Evolutionary conservation across 2,329 filamentous ascomycete species (phyloP).

Genomic region (Aspergillus sergii): DNA sequence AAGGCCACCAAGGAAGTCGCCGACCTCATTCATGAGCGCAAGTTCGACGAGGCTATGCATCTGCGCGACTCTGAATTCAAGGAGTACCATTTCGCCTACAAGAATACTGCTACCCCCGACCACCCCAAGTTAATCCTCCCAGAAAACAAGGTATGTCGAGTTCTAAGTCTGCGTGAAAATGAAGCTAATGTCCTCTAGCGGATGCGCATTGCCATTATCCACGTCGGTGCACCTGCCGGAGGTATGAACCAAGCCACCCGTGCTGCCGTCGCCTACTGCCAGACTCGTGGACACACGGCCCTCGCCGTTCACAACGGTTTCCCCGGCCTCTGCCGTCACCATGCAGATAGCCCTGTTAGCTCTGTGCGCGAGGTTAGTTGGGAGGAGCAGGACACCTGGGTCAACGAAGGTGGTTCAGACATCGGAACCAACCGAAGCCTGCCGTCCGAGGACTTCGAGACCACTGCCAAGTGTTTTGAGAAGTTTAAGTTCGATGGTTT

Average conservation of each 20-base stretch:
- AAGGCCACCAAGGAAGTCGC: slow-evolving; percentile 81
- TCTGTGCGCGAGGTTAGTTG: slow-evolving; percentile 83
- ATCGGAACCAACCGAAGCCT: slow-evolving; percentile 96
- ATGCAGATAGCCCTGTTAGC: slow-evolving; percentile 76
- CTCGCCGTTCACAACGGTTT: slow-evolving; percentile 96
- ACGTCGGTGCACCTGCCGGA: slow-evolving; percentile 91
- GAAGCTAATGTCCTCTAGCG: slow-evolving; percentile 52
- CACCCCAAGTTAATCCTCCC: slow-evolving; percentile 3
- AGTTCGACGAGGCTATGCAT: slow-evolving; percentile 84
- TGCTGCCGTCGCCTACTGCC: slow-evolving; percentile 87
- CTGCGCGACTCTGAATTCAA: slow-evolving; percentile 68
- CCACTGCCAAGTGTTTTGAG: slow-evolving; percentile 78
- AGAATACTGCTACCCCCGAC: slow-evolving; percentile 2
- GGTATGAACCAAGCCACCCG: slow-evolving; percentile 97
- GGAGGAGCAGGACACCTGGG: slow-evolving; percentile 96
- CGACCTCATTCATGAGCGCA: slow-evolving; percentile 77
- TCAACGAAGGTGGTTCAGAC: slow-evolving; percentile 92
- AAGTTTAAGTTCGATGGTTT: slow-evolving; percentile 86
- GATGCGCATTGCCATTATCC: slow-evolving; percentile 92
- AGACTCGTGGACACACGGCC: slow-evolving; percentile 87
- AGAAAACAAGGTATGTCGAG: background rate
- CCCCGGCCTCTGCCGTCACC: slow-evolving; percentile 86
- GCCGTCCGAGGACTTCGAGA: slow-evolving; percentile 81
- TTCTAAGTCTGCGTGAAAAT: too few species aligned
- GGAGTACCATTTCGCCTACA: slow-evolving; percentile 4